Evolutionary conservation across 2,329 filamentous ascomycete species (phyloP).

Genomic region (Aspergillus unguis): DNA sequence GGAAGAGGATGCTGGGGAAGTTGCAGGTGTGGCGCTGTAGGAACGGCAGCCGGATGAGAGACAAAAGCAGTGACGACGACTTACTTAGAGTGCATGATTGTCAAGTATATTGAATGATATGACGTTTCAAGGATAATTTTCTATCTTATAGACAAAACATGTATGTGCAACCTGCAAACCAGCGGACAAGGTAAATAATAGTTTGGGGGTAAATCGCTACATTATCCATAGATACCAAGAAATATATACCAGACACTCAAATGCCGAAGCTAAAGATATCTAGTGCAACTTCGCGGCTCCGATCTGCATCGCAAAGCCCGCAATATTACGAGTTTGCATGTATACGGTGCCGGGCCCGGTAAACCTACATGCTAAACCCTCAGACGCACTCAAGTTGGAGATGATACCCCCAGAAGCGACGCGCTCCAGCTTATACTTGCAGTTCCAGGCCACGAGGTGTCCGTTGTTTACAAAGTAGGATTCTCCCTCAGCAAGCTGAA

Average conservation of each 20-base stretch:
- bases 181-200: background rate
- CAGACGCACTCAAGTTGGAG: slow-evolving; percentile 75
- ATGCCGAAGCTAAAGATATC: no score
- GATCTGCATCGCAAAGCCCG: slow-evolving; percentile 24
- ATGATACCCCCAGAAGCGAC: slow-evolving; percentile 88
- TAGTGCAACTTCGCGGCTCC: slow-evolving; percentile 1
- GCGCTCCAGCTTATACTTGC: slow-evolving; percentile 86
- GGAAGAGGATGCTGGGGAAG: background rate
- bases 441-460: slow-evolving; percentile 95
- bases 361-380: slow-evolving; percentile 93
- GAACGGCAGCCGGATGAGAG: slow-evolving; percentile 2
- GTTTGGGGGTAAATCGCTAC: background rate
- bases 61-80: slow-evolving; percentile 14
- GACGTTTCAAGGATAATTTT: slow-evolving; percentile 12
- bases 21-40: slow-evolving; percentile 1
- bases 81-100: slow-evolving; percentile 29
- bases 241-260: no score
- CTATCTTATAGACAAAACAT: background rate
- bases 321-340: slow-evolving; percentile 85
- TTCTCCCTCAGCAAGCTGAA: slow-evolving; percentile 59
- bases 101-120: slow-evolving; percentile 27
- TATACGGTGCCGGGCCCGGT: slow-evolving; percentile 86
- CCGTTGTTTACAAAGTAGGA: slow-evolving; percentile 92
- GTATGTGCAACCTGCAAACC: no score
- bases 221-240: background rate